Evolutionary conservation across 75 land plant genomes (phyloP).

Genomic region (Sequoia sempervirens): DNA sequence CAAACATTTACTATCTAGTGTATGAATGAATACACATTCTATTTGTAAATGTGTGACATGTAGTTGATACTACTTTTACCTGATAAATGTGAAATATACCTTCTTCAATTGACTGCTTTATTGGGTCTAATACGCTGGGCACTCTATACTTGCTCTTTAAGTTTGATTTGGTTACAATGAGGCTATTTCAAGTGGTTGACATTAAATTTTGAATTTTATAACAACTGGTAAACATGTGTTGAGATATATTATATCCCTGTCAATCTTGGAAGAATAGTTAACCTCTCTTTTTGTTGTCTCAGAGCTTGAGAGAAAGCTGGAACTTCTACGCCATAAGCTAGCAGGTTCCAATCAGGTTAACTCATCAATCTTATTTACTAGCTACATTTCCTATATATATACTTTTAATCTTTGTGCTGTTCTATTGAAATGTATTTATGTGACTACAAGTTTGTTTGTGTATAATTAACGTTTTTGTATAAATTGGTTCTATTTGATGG

Average conservation of each 20-base stretch:
- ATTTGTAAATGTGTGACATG: neutral
- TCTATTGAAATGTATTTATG: neutral
- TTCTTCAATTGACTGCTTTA: neutral
- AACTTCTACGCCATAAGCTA: constrained; percentile 1
- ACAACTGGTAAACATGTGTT: neutral
- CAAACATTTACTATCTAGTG: neutral
- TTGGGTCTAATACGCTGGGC: neutral
- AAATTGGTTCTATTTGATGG: constrained; percentile 3
- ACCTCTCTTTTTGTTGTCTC: neutral
- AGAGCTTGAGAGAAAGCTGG: constrained; percentile 6
- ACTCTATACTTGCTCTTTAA: neutral
- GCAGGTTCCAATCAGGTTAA: neutral
- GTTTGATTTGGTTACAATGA: neutral
- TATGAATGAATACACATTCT: neutral
- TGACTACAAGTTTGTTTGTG: neutral
- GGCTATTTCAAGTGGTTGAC: neutral
- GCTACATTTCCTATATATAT: neutral
- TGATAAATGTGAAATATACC: neutral
- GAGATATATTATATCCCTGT: neutral
- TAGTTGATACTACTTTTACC: neutral
- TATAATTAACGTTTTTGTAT: neutral
- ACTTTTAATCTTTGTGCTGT: neutral
- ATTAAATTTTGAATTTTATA: neutral
- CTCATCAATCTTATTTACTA: neutral
- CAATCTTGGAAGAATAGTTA: neutral